Base-by-base conservation (phyloP, 2,329 filamentous ascomycete genomes). In the Pestalotiopsis sp. region DNA sequence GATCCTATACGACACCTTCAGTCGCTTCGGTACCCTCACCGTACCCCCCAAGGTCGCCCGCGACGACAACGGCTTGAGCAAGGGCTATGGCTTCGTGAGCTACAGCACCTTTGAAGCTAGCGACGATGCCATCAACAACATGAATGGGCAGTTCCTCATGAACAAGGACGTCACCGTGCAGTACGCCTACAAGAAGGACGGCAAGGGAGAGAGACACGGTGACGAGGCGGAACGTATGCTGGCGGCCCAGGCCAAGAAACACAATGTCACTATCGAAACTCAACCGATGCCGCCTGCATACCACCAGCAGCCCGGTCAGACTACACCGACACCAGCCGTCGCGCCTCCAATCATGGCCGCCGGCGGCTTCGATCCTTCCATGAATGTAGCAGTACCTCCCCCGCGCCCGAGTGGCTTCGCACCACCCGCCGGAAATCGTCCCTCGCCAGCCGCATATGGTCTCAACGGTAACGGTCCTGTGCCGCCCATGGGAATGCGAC, bases 101-200 rank as follows among this genome's bases (percentile, higher is more conserved):
- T 99, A 95, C 77, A 91, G 91, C 78, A 92, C 93, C 77, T 99
- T 99, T 79, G 96, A 98, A 77, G 92, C 94, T 74, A 96, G 94
- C 12, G 96, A 99, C 77, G 92, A 93, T 71, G 95, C 96, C 57
- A 93, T 97, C 71, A 88, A 91, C 73, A 96, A 95, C 79, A 95
- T 99, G 92, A 93, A 97, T 79, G 94, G 94, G 65, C 95, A 98
- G 83, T 98, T 96, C 81, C 89, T 99, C 70, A 95, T 97, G 86
- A 97, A 96, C 85, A 97, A 97, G 83, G 93, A 97, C 80, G 92
- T 98, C 75, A 93, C 92, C 2, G 96, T 99, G 59, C 95, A 98
- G 81, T 99, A 98, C 80, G 96, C 96, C 52, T 98, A 97, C 88
- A 99, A 99, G 87, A 98, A 98, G 83, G 96, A 99, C 77, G 96